A percentile compares a stretch with the other conserved stretches of the same genome.
These are phyloP conservation scores for Gnaphalium uliginosum DNA, from an alignment of 129 eudicot species.

Conservation along the genomic window DNA sequence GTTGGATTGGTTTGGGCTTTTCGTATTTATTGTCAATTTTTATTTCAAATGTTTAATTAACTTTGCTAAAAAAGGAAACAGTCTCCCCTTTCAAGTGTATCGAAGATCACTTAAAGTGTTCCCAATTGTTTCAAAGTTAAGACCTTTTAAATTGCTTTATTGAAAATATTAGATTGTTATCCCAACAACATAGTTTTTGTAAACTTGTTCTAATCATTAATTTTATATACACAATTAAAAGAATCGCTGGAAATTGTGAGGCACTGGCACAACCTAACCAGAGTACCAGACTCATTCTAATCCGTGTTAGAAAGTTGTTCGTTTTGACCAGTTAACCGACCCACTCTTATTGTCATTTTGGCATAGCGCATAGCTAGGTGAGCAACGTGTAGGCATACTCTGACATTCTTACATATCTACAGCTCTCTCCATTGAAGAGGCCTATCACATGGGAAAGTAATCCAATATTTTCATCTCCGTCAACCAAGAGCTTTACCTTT, in stretches of 20 bases:
- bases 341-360: neutral
- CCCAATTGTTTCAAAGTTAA: neutral
- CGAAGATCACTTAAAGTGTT: neutral
- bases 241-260: neutral
- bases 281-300: neutral
- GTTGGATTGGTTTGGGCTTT: neutral
- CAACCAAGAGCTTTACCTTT: conserved; percentile 84
- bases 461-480: conserved; percentile 77
- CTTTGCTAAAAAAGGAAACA: neutral
- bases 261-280: neutral
- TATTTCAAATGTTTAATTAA: neutral
- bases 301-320: neutral
- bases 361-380: conserved; percentile 13
- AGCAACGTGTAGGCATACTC: conserved; percentile 16
- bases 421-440: conserved; percentile 88
- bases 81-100: neutral
- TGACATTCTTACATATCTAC: conserved; percentile 37
- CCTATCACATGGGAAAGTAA: conserved; percentile 89
- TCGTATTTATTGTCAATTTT: neutral
- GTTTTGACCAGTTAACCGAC: neutral
- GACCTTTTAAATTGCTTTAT: neutral
- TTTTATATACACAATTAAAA: neutral
- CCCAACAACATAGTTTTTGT: neutral
- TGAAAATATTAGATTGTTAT: neutral
- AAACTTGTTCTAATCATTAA: neutral